Base-by-base conservation (phyloP, 2,329 filamentous ascomycete genomes). In the Aphanoascus verrucosus region DNA sequence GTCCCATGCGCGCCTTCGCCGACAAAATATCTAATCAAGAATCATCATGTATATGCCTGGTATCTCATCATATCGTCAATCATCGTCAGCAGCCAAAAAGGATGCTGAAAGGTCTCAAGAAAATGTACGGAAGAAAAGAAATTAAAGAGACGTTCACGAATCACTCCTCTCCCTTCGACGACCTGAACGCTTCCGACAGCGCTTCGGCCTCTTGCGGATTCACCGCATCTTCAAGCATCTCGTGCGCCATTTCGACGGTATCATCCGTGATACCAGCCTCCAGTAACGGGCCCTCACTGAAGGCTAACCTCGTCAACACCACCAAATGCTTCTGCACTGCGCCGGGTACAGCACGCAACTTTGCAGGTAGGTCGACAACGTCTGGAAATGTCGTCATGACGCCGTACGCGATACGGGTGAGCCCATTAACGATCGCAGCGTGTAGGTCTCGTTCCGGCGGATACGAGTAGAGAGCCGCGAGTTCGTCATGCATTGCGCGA, bases 241-340 rank as follows among this genome's bases (percentile, higher is more conserved):
- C 82, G 61, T 91, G 84, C 2, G 93, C 91, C 68, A 84, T 82
- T 58, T 91, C 86, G 1, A 85, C 80, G 0, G 88, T 87, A 58
- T 88, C 86, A 28, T 84, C 80, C 35, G 86, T 84, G 51, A 94
- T 84, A 0, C 84, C 84, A 1, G 76, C 74, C 68, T 96, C 89
- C 28, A 94, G 76, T 9, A 93, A 78, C 7, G 86, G 68, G 31
- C 88, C 85, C 57, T 94, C 88, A 5, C 82, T 84, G 66, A 95
- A 96, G 0, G 87, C 88, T n/a, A 97, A 72, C 41, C 91, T 74
- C 0, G 88, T 89, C 43, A 98, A 72, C 1, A 82, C 82, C 8
- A 96, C 79, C 1, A 94, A 74, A 62, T 94, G 91, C 50, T 89
- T 88, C 63, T 95, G 88, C 49, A 81, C 80, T 0, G 84, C 86